Percentiles rank a stretch among this genome's conserved stretches.
phyloP scores from a whole-genome alignment of 805 yeast species.

The Pichia phayaonensis region DNA sequence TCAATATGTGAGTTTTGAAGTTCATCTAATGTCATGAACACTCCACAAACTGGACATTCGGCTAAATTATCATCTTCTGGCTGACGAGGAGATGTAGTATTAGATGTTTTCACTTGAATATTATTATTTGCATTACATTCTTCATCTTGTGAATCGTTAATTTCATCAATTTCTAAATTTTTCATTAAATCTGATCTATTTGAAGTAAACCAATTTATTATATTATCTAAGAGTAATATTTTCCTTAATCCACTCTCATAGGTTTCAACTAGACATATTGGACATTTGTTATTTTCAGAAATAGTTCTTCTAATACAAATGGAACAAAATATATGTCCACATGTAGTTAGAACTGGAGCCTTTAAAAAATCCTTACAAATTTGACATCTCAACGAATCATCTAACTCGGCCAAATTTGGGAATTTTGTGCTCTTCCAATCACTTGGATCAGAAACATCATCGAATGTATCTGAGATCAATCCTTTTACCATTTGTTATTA shows the following conservation, averaged over 20 bases:
- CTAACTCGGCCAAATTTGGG: conserved; percentile 55
- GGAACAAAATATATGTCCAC: conserved; percentile 88
- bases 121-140: conserved; percentile 24
- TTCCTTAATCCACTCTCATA: conserved; percentile 63
- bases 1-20: conserved; percentile 58
- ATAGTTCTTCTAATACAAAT: conserved; percentile 72
- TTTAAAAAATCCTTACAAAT: conserved; percentile 77
- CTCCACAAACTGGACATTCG: conserved; percentile 62
- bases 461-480: conserved; percentile 16
- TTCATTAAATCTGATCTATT: conserved; percentile 35
- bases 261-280: conserved; percentile 65
- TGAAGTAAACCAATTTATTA: conserved; percentile 44
- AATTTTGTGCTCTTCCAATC: conserved; percentile 56
- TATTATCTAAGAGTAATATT: conserved; percentile 64
- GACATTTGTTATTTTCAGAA: conserved; percentile 56
- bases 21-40: conserved; percentile 44
- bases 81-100: not conserved
- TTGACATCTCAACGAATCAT: conserved; percentile 70
- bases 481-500: not conserved
- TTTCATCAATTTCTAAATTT: conserved; percentile 16
- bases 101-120: conserved; percentile 9
- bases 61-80: conserved; percentile 28
- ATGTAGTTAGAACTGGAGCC: conserved; percentile 77
- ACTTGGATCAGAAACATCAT: conserved; percentile 52
- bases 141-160: conserved; percentile 10